Base-by-base conservation (phyloP, 73 alveolate genomes). In the Breviolum minutum region DNA sequence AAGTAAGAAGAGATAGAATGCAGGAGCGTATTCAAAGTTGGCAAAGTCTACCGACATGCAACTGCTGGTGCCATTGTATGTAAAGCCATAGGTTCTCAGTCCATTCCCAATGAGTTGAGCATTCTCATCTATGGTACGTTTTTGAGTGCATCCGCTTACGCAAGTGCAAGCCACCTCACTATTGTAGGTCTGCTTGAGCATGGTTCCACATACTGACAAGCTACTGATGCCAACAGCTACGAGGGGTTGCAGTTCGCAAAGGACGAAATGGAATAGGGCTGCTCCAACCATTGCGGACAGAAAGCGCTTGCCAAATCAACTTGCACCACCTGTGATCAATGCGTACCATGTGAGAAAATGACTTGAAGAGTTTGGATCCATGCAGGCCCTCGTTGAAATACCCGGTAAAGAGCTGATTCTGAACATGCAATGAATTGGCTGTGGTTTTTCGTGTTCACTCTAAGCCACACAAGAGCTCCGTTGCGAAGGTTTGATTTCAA, bases 251-350 rank as follows among this genome's bases (percentile, higher is more conserved):
- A 81, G 24, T 48, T 81, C 89, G 70, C 32, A 66, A 20, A 40
- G 32, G 70, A 40, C 89, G 48, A 81, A 81, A 40, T 81, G 89
- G 32, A 81, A 9, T 40, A 81, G 24, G 68, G 89, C 89, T 81
- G 69, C 68, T 40, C 89, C 89, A 24, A 81, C 89, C 89, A 81
- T 81, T 66, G 89, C 89, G 54, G 54, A 3, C 54, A 40, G 54
- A 40, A 0, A 40, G 54, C 54, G 54, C 3, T 40, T 40, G 54
- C 54, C 54, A 40, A 40, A 40, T 40, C 54, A 40, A 0, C 54
- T 40, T 40, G 54, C 54, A 40, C 54, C 54, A 40, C 54, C 54
- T 40, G 54, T 40, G 5, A 40, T 40, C 0, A 40, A 40, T 0
- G 54, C 54, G 54, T 40, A 40, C 54, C 3, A 40, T 40, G 54